Percentiles rank a stretch among this genome's conserved stretches.
These are phyloP conservation scores for Alternaria hordeiaustralica DNA, from an alignment of 2,329 filamentous ascomycete genomes.

Conservation along the genomic window DNA sequence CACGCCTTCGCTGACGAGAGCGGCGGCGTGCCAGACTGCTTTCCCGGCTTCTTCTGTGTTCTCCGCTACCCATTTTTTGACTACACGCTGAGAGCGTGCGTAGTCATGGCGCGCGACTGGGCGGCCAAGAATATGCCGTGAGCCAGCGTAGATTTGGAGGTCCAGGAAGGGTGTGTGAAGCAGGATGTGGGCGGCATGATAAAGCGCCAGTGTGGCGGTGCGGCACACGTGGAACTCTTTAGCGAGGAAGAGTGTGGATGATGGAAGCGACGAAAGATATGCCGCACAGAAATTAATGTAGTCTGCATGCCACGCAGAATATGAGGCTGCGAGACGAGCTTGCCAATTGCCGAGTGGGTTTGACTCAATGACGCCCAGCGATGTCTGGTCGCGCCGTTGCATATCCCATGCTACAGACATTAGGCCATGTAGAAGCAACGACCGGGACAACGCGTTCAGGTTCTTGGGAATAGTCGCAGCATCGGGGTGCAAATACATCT, in stretches of 20 bases:
- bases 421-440: constrained; percentile 65
- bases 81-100: constrained; percentile 56
- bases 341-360: constrained; percentile 59
- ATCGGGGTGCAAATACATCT: constrained; percentile 62
- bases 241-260: constrained; percentile 39
- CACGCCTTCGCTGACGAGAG: constrained; percentile 59
- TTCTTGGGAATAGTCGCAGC: constrained; percentile 35
- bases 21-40: constrained; percentile 62
- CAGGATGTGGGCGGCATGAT: constrained; percentile 64
- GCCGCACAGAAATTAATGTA: constrained; percentile 61
- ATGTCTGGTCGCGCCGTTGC: constrained; percentile 67
- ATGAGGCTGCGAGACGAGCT: constrained; percentile 59
- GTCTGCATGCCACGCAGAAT: constrained; percentile 65
- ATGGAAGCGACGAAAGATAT: constrained; percentile 31
- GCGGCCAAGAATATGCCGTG: constrained; percentile 64
- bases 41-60: constrained; percentile 47
- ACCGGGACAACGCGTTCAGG: constrained; percentile 61
- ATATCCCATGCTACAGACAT: constrained; percentile 70
- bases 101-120: constrained; percentile 60
- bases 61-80: constrained; percentile 59
- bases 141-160: constrained; percentile 67
- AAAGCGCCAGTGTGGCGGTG: constrained; percentile 62
- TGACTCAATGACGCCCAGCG: constrained; percentile 52
- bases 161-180: constrained; percentile 66
- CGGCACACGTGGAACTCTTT: constrained; percentile 57